phyloP scores from a whole-genome alignment of 805 yeast genomes.

The Saturnispora hagleri region DNA sequence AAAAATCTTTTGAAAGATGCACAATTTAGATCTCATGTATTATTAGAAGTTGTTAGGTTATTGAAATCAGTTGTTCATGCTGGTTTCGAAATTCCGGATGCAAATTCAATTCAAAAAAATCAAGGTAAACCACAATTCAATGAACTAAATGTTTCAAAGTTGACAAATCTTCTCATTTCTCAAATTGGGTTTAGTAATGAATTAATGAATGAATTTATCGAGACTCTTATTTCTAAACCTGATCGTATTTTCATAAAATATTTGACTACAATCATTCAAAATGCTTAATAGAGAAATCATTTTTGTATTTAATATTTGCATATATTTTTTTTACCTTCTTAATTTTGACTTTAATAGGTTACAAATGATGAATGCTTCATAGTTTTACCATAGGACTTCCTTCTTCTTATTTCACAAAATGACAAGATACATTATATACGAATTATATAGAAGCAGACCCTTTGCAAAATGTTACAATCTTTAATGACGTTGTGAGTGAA shows the following conservation, averaged over 20 bases:
- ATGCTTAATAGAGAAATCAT: background rate
- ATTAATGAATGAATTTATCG: conserved; percentile 52
- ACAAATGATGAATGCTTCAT: too few relatives aligned
- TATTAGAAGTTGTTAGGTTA: conserved; percentile 58
- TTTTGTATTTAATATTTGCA: background rate
- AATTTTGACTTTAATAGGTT: too few relatives aligned
- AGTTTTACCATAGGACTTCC: too few relatives aligned
- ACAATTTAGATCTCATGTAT: conserved; percentile 61
- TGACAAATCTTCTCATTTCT: conserved; percentile 31
- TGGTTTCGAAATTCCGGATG: conserved; percentile 27
- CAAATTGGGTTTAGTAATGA: conserved; percentile 57
- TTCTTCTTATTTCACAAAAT: too few relatives aligned
- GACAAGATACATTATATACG: too few relatives aligned
- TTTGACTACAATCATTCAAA: conserved; percentile 33
- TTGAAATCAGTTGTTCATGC: conserved; percentile 48
- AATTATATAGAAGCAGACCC: too few relatives aligned
- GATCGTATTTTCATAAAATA: conserved; percentile 64
- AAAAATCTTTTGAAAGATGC: conserved; percentile 58
- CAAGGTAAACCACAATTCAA: conserved; percentile 28
- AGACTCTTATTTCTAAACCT: conserved; percentile 45
- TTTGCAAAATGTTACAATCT: too few relatives aligned
- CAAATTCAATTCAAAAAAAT: conserved; percentile 17
- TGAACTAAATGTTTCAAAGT: conserved; percentile 24
- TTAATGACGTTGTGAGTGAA: too few relatives aligned
- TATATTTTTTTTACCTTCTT: background rate